Base-by-base conservation (phyloP, 2,329 filamentous ascomycete genomes). In the Purpureocillium lavendulum region DNA sequence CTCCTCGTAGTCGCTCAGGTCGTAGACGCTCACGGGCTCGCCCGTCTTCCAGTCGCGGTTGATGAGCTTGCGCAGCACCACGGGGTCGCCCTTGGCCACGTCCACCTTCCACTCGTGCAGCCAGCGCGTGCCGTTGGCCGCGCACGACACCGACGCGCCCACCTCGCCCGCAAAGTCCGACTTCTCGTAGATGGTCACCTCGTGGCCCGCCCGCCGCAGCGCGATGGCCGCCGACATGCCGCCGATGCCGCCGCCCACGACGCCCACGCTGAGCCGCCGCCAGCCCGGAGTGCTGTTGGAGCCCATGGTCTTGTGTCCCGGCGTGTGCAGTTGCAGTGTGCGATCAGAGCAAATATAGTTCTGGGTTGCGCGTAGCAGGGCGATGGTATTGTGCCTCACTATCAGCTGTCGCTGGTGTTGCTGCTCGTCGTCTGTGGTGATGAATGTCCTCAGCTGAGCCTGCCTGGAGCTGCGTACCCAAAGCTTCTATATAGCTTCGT, bases 1-100 rank as follows among this genome's bases (percentile, higher is more conserved):
- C 59, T 76, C 53, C 56, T 84, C 72, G 41, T 84, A 84, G 51
- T 84, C 80, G 10, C 62, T 69, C 14, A 85, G 58, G 48, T 75
- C 70, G 48, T 81, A 83, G 1, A 80, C 74, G 47, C 72, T 82
- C 17, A 78, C 69, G 0, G 75, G 71, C 58, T 83, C 74, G 1
- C 81, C 81, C 1, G 79, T 84, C 53, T 74, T 71, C 80, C 80
- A 85, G 58, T 84, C 79, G 4, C 75, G 71, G 54, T 78, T 82
- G 61, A 85, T 84, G 38, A 85, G 67, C 50, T 78, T 78, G 57
- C 68, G 69, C 36, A 85, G 60, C 1, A 84, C 62, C 2, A 85
- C 80, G 0, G 79, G 79, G 41, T 82, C 73, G 8, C 80, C 81
- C 50, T 76, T 77, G 12, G 62, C 61, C 2, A 84, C 65, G 49